Evolutionary conservation across 148 eudicot genomes (phyloP).

Genomic region (Nepenthes mirabilis): DNA sequence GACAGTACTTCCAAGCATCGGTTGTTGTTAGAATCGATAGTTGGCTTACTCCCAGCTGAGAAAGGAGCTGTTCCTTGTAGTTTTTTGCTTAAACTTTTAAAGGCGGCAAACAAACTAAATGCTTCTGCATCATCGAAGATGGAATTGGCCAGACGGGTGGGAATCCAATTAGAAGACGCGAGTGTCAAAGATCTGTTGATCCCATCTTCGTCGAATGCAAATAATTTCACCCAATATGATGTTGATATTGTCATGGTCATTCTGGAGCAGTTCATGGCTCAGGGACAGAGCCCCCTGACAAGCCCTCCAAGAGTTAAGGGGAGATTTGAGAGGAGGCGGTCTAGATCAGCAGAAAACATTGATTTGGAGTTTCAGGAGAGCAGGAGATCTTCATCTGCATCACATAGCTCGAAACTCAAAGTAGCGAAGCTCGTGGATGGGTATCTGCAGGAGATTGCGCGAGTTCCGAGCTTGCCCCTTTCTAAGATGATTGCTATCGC

Average conservation of each 20-base stretch:
- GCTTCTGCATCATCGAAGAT: conserved; percentile 34
- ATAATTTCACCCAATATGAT: conserved; percentile 31
- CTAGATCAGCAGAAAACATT: conserved; percentile 59
- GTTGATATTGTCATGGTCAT: conserved; percentile 55
- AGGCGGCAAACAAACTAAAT: conserved; percentile 41
- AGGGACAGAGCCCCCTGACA: conserved; percentile 56
- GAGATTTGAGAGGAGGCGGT: conserved; percentile 40
- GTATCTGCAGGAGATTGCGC: conserved; percentile 56
- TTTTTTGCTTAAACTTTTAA: conserved; percentile 50
- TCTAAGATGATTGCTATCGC: conserved; percentile 58
- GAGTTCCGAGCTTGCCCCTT: conserved; percentile 41
- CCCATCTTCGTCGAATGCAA: conserved; percentile 15
- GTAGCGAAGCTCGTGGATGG: conserved; percentile 74
- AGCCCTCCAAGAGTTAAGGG: conserved; percentile 52
- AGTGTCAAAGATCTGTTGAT: conserved; percentile 47
- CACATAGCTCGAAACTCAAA: conserved; percentile 57
- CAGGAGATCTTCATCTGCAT: conserved; percentile 70
- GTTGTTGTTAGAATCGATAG: conserved; percentile 56
- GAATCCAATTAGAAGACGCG: conserved; percentile 70
- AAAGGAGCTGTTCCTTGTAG: conserved; percentile 60
- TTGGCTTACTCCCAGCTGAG: conserved; percentile 62
- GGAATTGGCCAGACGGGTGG: conserved; percentile 62
- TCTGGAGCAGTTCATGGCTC: conserved; percentile 56
- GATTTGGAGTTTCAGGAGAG: conserved; percentile 59
- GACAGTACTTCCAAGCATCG: conserved; percentile 29